Conservation (phyloP, 352 stramenopile genomes). For the Thalassiosira mediterranea region DNA sequence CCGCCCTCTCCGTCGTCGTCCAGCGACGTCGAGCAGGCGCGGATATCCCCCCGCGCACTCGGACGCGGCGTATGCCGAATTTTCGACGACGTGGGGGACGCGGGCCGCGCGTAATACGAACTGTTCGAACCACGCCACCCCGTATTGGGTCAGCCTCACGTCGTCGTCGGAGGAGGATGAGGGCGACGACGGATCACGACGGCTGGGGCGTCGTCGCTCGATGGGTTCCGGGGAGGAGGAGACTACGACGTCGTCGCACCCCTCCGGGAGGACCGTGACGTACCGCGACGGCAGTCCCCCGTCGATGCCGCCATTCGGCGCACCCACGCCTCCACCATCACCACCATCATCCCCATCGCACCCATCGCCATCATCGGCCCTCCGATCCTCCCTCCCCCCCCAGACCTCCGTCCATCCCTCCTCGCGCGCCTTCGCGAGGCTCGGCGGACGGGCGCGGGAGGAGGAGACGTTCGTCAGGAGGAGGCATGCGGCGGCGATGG, state of each 20-base stretch:
- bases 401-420: conserved; percentile 78
- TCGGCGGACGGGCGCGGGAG: conserved; percentile 32
- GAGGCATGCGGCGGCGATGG: conserved; percentile 4
- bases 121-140: conserved; percentile 76
- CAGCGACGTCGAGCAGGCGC: conserved; percentile 51
- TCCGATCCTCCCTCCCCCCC: conserved; percentile 35
- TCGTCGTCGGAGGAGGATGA: conserved; percentile 5
- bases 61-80: conserved; percentile 58
- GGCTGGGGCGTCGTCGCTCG: background rate
- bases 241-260: conserved; percentile 18
- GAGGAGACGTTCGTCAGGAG: conserved; percentile 52
- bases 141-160: conserved; percentile 55
- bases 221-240: background rate
- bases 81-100: conserved; percentile 66
- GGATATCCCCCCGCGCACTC: conserved; percentile 72
- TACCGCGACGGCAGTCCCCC: conserved; percentile 26
- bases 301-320: background rate
- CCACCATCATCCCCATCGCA: conserved; percentile 1
- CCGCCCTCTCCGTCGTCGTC: background rate
- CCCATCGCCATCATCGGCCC: background rate
- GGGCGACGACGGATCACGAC: background rate
- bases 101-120: conserved; percentile 60
- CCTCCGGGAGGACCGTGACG: conserved; percentile 32
- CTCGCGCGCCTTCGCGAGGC: conserved; percentile 9
- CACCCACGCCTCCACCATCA: background rate